Base-by-base conservation (phyloP, 768 basidiomycete species). In the Amanita rubescens region DNA sequence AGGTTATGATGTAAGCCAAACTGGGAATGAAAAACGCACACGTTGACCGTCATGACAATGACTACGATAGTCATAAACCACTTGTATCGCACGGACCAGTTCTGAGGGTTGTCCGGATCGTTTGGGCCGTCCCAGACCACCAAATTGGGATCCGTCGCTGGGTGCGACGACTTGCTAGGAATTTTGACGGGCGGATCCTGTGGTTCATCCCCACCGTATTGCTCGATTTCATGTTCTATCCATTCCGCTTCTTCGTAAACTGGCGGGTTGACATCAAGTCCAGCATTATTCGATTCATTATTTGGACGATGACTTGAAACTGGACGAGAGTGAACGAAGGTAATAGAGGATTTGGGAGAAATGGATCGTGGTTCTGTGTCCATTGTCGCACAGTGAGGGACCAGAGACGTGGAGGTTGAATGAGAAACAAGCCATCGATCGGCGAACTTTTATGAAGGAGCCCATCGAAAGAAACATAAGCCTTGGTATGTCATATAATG, bases 61-160 rank as follows among this genome's bases (percentile, higher is more conserved):
- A 71, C 72, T 1, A 75, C 55, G 3, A 68, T 20, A 0, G 79
- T 80, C n/a, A 80, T 66, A 7, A 70, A 47, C 75, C 79, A 79
- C 58, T 80, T 82, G 47, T 69, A 67, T 9, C 53, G 20, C 3
- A 55, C 59, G 1, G 69, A 64, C 75, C 78, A 82, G 57, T 80
- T 81, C 60, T 80, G 76, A 7, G 82, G 82, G 57, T 84, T 83
- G 24, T 58, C 58, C 8, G 72, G 76, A 62, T 84, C 82, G 58
- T 76, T 62, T 0, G 76, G 75, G 0, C 78, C 80, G 59, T 79
- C 78, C 80, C 79, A 84, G 12, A 62, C 67, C 5, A 82, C 49
- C 24, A 50, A 24, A 37, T 50, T 5, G 19, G 35, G 12, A 7
- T 39, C 49, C 27, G 11, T 34, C 10, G 20, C 19, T 8, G 9